A percentile compares a stretch with the other conserved stretches of the same genome.
Evolutionary conservation across 345 rosid genomes (phyloP).

Genomic region (Ceriops tagal): DNA sequence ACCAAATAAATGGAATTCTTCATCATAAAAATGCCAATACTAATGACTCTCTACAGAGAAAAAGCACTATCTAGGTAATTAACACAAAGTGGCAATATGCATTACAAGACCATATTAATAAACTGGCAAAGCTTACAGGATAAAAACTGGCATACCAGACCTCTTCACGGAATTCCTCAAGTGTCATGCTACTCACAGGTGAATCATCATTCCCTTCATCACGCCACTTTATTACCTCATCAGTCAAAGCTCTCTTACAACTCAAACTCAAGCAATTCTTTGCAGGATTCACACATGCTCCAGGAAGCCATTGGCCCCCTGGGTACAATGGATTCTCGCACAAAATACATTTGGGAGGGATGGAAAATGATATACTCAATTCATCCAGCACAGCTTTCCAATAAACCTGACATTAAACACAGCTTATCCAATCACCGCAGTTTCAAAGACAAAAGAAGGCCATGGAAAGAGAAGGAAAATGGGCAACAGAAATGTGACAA

Average conservation of each 20-base stretch:
- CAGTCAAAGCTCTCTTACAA: conserved; percentile 49
- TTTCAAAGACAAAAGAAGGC: no score
- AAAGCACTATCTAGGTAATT: no score
- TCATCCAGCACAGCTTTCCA: conserved; percentile 79
- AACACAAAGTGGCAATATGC: no score
- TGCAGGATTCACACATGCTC: conserved; percentile 76
- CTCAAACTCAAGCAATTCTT: conserved; percentile 56
- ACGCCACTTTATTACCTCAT: conserved; percentile 71
- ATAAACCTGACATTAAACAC: conserved; percentile 48
- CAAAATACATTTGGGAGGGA: conserved; percentile 62
- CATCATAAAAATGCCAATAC: no score
- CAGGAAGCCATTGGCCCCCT: conserved; percentile 93
- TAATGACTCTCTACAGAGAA: no score
- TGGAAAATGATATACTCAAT: conserved; percentile 50
- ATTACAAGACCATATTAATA: background rate
- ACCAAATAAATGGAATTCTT: no score
- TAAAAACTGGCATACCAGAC: conserved; percentile 69
- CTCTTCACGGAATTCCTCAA: conserved; percentile 58
- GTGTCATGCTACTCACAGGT: conserved; percentile 68
- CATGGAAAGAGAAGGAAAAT: background rate
- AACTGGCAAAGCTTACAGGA: conserved; percentile 8
- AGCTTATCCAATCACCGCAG: no score
- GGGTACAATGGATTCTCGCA: conserved; percentile 44
- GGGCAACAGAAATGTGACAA: conserved; percentile 1
- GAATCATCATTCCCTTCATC: conserved; percentile 72